Evolutionary conservation across 805 yeast genomes (phyloP).

Genomic region (Debaryomyces tyrocola): DNA sequence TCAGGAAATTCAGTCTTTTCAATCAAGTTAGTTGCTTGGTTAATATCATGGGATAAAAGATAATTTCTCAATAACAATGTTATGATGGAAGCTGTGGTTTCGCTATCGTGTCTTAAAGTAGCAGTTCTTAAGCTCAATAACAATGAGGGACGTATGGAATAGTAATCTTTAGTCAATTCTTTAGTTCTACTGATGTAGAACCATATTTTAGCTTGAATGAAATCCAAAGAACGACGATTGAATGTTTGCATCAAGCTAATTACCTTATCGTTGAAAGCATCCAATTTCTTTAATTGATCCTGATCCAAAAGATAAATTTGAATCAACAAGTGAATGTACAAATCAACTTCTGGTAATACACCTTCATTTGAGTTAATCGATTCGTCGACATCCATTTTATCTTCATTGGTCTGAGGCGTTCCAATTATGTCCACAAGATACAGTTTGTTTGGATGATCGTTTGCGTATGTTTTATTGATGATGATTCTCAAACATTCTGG

Average conservation of each 20-base stretch:
- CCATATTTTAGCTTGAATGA: constrained; percentile 89
- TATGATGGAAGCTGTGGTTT: constrained; percentile 84
- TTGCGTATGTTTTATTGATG: constrained; percentile 57
- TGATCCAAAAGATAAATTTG: constrained; percentile 75
- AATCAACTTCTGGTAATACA: constrained; percentile 74
- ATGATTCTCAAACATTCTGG: constrained; percentile 53
- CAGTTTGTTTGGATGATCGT: constrained; percentile 40
- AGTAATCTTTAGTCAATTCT: constrained; percentile 57
- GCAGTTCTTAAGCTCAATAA: constrained; percentile 81
- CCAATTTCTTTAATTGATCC: constrained; percentile 48
- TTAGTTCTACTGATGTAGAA: constrained; percentile 80
- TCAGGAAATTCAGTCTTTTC: constrained; percentile 88
- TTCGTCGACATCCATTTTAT: constrained; percentile 29
- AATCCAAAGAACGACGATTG: constrained; percentile 82
- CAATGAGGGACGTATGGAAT: constrained; percentile 66
- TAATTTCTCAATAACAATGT: constrained; percentile 85
- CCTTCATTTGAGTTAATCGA: constrained; percentile 7
- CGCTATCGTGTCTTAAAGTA: constrained; percentile 86
- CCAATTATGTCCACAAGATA: constrained; percentile 39
- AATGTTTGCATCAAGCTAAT: constrained; percentile 57
- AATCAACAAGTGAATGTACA: constrained; percentile 74
- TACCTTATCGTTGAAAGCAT: constrained; percentile 52
- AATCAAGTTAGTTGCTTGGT: constrained; percentile 85
- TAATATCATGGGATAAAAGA: constrained; percentile 73
- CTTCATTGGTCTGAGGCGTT: constrained; percentile 15